A percentile compares a stretch with the other conserved stretches of the same genome.
phyloP scores from a whole-genome alignment of 2,329 filamentous ascomycete species.

The Fusarium sp. region DNA sequence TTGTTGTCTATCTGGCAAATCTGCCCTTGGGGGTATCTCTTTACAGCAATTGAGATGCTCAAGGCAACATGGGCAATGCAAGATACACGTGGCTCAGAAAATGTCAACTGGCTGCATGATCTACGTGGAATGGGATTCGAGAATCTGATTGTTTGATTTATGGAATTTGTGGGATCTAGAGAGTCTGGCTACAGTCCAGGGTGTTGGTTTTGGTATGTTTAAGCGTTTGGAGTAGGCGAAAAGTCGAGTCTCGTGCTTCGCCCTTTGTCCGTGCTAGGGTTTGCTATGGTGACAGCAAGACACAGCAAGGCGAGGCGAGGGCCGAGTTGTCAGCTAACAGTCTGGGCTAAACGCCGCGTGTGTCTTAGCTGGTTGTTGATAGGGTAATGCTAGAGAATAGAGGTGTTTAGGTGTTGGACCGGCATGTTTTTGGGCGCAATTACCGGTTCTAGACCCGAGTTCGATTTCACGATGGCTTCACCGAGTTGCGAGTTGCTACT shows the following conservation, averaged over 20 bases:
- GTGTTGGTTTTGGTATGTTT: slow-evolving; percentile 13
- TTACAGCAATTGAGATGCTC: slow-evolving; percentile 61
- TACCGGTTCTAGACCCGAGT: slow-evolving; percentile 31
- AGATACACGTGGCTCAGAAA: slow-evolving; percentile 46
- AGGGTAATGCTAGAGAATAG: slow-evolving; percentile 29
- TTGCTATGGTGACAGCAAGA: slow-evolving; percentile 7
- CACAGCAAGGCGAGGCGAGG: slow-evolving; percentile 11
- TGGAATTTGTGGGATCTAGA: slow-evolving; percentile 13
- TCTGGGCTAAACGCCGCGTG: slow-evolving; percentile 17
- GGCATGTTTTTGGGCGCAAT: slow-evolving; percentile 8
- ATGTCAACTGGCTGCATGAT: slow-evolving; percentile 56
- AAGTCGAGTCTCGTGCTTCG: slow-evolving; percentile 26
- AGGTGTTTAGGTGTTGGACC: slow-evolving; percentile 19
- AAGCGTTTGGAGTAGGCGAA: slow-evolving; percentile 16
- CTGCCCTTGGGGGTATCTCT: slow-evolving; percentile 63
- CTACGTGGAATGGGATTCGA: slow-evolving; percentile 58
- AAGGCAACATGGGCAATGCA: slow-evolving; percentile 59
- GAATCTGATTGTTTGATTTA: slow-evolving; percentile 57
- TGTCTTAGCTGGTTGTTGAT: slow-evolving; percentile 30
- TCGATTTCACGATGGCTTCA: slow-evolving; percentile 39
- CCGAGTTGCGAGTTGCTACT: slow-evolving; percentile 10
- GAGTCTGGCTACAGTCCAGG: slow-evolving; percentile 24
- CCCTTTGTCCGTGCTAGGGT: slow-evolving; percentile 8
- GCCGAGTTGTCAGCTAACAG: slow-evolving; percentile 21
- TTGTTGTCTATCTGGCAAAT: slow-evolving; percentile 57